phyloP scores from a whole-genome alignment of 306 rosid species.

The Rosa multiflora region DNA sequence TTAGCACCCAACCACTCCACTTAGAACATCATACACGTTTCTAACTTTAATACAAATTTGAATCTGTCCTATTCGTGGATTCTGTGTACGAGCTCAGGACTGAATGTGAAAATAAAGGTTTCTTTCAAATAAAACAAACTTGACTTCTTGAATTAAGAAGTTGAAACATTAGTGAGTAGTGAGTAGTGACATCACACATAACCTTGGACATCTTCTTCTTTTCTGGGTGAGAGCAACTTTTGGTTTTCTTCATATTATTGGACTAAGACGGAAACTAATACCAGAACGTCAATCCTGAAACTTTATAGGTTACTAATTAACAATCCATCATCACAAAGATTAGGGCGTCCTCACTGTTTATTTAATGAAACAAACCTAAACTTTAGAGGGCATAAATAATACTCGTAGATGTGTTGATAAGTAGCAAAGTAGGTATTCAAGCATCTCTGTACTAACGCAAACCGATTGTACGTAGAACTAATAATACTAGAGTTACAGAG shows the following conservation, averaged over 20 bases:
- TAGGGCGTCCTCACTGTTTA: too few species aligned
- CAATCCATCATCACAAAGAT: too few species aligned
- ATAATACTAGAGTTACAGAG: too few species aligned
- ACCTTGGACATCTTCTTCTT: background rate
- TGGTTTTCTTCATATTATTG: background rate
- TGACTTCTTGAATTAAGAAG: background rate
- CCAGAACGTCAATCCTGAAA: background rate
- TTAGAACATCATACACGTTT: background rate
- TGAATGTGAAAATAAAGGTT: background rate
- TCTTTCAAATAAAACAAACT: background rate
- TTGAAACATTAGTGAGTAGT: background rate
- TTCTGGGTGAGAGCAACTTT: background rate
- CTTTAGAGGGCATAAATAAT: too few species aligned
- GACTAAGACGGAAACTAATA: background rate
- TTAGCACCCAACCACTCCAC: background rate
- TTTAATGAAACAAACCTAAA: too few species aligned
- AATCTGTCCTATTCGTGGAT: background rate
- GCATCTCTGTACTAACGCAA: too few species aligned
- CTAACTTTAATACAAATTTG: background rate
- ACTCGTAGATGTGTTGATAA: too few species aligned
- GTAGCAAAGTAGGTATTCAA: too few species aligned
- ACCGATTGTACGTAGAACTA: too few species aligned
- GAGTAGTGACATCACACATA: background rate
- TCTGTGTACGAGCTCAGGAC: background rate
- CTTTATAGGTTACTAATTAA: background rate